Evolutionary conservation across 176 grass and related monocot species (phyloP).

Genomic region (Sorghum bicolor): Sorghum_bicolor_NCBIv3 NC_012875.2:56869501-56870000

Average conservation of each 20-base stretch:
- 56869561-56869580: neutral
- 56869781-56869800: neutral
- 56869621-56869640: neutral
- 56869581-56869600: neutral
- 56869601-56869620: neutral
- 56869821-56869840: neutral
- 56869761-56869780: neutral
- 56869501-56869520: no score
- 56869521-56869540: no score
- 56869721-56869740: neutral
- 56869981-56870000: neutral
- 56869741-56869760: neutral
- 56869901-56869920: neutral
- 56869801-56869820: neutral
- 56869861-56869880: neutral
- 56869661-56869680: neutral
- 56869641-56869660: slow-evolving; percentile 1
- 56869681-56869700: neutral
- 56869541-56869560: neutral
- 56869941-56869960: no score
- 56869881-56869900: neutral
- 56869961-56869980: neutral
- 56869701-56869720: neutral
- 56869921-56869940: neutral
- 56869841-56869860: neutral